Evolutionary conservation across 208 protist species (phyloP).

Genomic region (Acanthamoeba royreba): DNA sequence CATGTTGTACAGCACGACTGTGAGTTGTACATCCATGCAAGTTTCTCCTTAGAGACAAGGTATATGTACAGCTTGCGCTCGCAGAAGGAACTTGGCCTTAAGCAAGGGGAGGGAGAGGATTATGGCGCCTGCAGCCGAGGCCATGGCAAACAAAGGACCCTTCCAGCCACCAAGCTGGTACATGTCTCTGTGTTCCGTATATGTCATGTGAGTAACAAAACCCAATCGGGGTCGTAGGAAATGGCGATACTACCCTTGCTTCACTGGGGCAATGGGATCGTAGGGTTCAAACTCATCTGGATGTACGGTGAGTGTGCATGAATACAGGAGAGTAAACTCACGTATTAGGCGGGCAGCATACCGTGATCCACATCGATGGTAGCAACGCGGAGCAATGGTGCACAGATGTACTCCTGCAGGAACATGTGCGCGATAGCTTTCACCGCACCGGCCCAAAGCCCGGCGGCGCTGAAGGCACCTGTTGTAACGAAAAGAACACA

Average conservation of each 20-base stretch:
- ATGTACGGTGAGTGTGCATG: too few relatives aligned
- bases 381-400: background rate
- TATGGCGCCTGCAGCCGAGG: background rate
- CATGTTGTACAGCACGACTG: background rate
- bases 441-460: background rate
- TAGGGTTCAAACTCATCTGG: background rate
- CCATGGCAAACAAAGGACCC: background rate
- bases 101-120: background rate
- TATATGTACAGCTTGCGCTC: background rate
- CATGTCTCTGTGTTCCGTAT: background rate
- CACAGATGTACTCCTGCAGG: background rate
- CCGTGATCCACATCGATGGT: background rate
- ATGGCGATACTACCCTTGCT: background rate
- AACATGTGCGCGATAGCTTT: background rate
- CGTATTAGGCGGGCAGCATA: background rate
- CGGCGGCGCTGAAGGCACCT: background rate
- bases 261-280: background rate
- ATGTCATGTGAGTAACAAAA: background rate
- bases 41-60: background rate
- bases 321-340: too few relatives aligned
- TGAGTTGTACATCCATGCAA: background rate
- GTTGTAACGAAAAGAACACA: background rate
- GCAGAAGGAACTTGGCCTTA: background rate
- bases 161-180: background rate
- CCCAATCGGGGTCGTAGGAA: background rate